phyloP scores from a whole-genome alignment of 768 basidiomycete genomes.

The Lactarius pseudohatsudake region DNA sequence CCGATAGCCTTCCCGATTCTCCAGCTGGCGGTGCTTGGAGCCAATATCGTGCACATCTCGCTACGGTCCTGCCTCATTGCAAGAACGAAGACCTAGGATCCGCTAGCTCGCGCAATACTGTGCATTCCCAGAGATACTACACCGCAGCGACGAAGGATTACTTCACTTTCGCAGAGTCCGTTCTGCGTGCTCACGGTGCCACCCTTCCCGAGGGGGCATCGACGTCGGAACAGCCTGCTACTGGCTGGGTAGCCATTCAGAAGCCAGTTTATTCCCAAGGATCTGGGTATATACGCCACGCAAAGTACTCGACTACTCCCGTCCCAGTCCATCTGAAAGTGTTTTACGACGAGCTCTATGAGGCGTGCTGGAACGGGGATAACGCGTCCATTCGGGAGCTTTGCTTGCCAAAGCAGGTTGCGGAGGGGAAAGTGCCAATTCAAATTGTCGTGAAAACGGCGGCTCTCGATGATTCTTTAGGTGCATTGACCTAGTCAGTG shows the following conservation, averaged over 20 bases:
- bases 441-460: conserved; percentile 44
- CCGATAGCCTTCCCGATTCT: neutral
- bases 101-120: no score
- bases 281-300: conserved; percentile 33
- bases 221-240: neutral
- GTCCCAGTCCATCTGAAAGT: conserved; percentile 39
- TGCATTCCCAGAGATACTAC: neutral
- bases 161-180: neutral
- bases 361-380: conserved; percentile 55
- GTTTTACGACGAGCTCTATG: conserved; percentile 54
- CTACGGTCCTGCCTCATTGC: neutral
- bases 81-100: neutral
- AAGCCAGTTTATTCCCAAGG: conserved; percentile 4
- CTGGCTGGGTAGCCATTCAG: no score
- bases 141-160: neutral
- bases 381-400: conserved; percentile 50
- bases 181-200: conserved; percentile 7
- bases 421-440: conserved; percentile 36
- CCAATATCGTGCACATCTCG: conserved; percentile 11
- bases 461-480: conserved; percentile 24
- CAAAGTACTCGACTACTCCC: conserved; percentile 21
- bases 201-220: neutral
- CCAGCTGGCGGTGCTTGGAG: conserved; percentile 7
- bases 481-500: conserved; percentile 10
- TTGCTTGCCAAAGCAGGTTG: conserved; percentile 47